phyloP scores from a whole-genome alignment of 1,139 yeast genomes.

The Saccharomyces uvarum region DNA sequence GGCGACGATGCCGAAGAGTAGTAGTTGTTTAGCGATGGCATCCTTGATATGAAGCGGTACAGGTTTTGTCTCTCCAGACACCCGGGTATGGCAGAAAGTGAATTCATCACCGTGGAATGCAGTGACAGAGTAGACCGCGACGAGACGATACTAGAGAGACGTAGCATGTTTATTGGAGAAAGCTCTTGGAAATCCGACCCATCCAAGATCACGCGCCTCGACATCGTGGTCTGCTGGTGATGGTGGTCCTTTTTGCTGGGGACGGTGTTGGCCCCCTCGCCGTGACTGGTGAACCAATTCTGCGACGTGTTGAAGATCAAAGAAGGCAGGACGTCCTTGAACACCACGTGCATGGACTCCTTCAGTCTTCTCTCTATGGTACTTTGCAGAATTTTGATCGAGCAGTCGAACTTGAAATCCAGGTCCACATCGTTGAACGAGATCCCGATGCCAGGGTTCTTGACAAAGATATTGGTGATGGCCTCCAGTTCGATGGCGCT shows the following conservation, averaged over 20 bases:
- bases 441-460: constrained; percentile 30
- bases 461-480: constrained; percentile 30
- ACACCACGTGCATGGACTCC: constrained; percentile 29
- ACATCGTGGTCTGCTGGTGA: constrained; percentile 1
- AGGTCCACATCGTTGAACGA: constrained; percentile 33
- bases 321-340: constrained; percentile 31
- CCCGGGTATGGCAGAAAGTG: constrained; percentile 28
- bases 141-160: constrained; percentile 61
- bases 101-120: constrained; percentile 44
- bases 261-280: neutral
- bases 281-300: constrained; percentile 24
- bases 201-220: constrained; percentile 18
- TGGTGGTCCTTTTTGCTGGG: constrained; percentile 4
- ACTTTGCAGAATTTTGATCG: constrained; percentile 29
- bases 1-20: constrained; percentile 11
- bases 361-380: constrained; percentile 32
- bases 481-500: constrained; percentile 30
- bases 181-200: constrained; percentile 35
- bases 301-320: constrained; percentile 31
- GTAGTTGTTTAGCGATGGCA: constrained; percentile 28
- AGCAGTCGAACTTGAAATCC: constrained; percentile 32
- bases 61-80: constrained; percentile 36
- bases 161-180: constrained; percentile 62
- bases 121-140: constrained; percentile 74
- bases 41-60: constrained; percentile 31